Conservation (phyloP, 73 alveolate species). For the Tetrahymena malaccensis region DNA sequence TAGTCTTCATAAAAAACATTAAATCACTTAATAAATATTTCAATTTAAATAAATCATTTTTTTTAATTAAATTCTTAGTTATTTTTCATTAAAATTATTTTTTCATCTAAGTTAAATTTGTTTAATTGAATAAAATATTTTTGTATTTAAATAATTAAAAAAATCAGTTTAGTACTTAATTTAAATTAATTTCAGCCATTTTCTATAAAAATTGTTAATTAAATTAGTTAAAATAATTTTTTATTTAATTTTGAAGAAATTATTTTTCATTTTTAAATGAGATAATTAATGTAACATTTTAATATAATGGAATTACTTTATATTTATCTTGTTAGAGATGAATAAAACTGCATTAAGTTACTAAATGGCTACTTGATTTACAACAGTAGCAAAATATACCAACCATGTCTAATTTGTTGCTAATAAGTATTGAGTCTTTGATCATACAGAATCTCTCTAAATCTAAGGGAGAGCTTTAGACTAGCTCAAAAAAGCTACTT, state of each 20-base stretch:
- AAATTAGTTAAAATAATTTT: too few species aligned
- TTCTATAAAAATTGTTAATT: too few species aligned
- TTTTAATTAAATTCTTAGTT: too few species aligned
- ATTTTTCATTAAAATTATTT: too few species aligned
- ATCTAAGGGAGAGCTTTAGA: not conserved
- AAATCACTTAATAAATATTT: not conserved
- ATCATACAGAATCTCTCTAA: not conserved
- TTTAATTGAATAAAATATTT: too few species aligned
- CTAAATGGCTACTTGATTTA: not conserved
- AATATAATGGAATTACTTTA: not conserved
- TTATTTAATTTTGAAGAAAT: too few species aligned
- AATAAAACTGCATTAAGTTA: not conserved
- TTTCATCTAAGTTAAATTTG: too few species aligned
- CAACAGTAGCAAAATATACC: not conserved
- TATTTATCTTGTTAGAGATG: not conserved
- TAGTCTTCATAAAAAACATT: not conserved
- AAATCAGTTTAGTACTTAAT: too few species aligned
- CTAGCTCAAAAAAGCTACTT: not conserved
- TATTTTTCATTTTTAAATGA: too few species aligned
- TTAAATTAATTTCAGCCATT: too few species aligned
- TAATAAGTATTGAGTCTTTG: not conserved
- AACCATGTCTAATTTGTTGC: not conserved
- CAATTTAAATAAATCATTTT: not conserved
- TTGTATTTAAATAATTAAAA: too few species aligned
- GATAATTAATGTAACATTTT: too few species aligned